phyloP scores from a whole-genome alignment of 225 moss, liverwort and hornwort species.

The Pseudoscleropodium purum region DNA sequence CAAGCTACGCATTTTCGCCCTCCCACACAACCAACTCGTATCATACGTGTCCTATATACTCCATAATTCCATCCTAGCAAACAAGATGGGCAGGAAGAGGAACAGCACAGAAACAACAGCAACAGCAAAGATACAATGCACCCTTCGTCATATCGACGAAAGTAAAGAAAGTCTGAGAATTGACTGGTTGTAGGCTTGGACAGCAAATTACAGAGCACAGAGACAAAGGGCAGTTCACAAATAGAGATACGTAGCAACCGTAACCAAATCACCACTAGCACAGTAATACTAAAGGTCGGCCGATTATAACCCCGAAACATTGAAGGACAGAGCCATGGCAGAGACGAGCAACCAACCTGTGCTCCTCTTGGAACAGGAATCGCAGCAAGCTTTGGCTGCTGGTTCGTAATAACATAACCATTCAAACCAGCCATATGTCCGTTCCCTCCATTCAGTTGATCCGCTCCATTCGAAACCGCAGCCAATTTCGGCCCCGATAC shows the following conservation, averaged over 20 bases:
- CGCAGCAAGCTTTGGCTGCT: slow-evolving; percentile 89
- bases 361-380: slow-evolving; percentile 66
- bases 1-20: neutral
- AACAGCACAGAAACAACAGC: neutral
- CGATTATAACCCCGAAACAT: neutral
- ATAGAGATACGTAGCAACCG: neutral
- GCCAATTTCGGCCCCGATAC: slow-evolving; percentile 64
- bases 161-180: neutral
- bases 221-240: neutral
- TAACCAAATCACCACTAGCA: neutral
- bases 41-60: neutral
- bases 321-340: neutral
- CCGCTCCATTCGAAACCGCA: slow-evolving; percentile 52
- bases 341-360: slow-evolving; percentile 37
- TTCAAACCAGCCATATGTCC: slow-evolving; percentile 49
- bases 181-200: neutral
- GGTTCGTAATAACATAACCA: slow-evolving; percentile 32
- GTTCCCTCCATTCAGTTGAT: slow-evolving; percentile 57
- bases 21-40: neutral
- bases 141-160: neutral
- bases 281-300: neutral
- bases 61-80: neutral
- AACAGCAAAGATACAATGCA: neutral
- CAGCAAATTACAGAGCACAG: neutral
- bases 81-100: neutral